A percentile compares a stretch with the other conserved stretches of the same genome.
Conservation (phyloP, 1,284 basidiomycete species). For the Agroathelia rolfsii region DNA sequence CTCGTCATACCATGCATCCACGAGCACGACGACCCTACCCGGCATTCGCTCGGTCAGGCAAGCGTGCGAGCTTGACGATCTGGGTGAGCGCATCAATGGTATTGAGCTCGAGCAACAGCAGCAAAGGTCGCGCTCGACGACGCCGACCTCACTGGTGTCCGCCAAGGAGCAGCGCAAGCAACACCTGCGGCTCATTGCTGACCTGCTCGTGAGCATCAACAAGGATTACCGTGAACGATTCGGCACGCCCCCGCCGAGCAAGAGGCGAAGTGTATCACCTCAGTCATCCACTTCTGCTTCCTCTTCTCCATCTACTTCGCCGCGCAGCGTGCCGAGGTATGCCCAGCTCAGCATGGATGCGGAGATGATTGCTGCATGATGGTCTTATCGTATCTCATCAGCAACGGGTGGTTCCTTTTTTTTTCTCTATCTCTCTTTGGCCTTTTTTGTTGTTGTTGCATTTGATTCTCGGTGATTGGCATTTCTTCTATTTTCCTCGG, state of each 20-base stretch:
- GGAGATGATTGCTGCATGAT: neutral
- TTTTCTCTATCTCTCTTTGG: too few relatives aligned
- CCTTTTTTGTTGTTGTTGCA: too few relatives aligned
- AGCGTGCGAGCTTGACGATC: constrained; percentile 21
- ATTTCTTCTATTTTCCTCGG: too few relatives aligned
- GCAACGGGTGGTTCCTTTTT: too few relatives aligned
- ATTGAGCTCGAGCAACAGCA: constrained; percentile 27
- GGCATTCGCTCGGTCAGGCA: constrained; percentile 35
- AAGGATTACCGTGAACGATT: constrained; percentile 27
- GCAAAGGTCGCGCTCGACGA: constrained; percentile 23
- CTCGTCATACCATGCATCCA: constrained; percentile 26
- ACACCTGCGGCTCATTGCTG: constrained; percentile 57
- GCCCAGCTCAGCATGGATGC: constrained; percentile 1
- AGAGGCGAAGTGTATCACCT: neutral
- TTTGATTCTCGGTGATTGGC: too few relatives aligned
- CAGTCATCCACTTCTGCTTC: too few relatives aligned
- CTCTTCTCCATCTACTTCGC: too few relatives aligned
- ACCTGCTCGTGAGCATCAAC: constrained; percentile 55
- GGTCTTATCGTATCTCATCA: neutral
- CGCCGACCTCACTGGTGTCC: too few relatives aligned
- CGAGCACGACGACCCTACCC: constrained; percentile 31
- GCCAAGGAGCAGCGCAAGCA: constrained; percentile 33
- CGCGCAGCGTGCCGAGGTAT: too few relatives aligned
- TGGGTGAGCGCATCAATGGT: constrained; percentile 26
- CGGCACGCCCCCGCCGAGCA: constrained; percentile 17